A percentile compares a stretch with the other conserved stretches of the same genome.
Evolutionary conservation across 2,329 filamentous ascomycete genomes (phyloP).

Genomic region (Cucurbitaria berberidis): DNA sequence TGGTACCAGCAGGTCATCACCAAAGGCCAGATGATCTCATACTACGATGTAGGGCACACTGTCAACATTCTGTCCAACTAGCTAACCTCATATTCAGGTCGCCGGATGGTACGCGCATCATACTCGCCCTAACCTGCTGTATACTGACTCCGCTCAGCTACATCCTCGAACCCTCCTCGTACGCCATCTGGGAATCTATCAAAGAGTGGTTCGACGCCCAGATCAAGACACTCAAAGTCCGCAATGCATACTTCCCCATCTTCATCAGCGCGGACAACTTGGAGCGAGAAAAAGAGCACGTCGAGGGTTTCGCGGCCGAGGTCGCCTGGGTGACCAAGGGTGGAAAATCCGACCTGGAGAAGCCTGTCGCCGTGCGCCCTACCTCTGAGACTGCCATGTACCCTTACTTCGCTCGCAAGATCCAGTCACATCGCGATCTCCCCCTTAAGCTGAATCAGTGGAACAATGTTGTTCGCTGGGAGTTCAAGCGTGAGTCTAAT

Average conservation of each 20-base stretch:
- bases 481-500: slow-evolving; percentile 73
- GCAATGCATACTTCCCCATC: slow-evolving; percentile 96
- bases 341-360: slow-evolving; percentile 92
- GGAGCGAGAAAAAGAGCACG: slow-evolving; percentile 87
- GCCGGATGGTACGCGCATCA: slow-evolving; percentile 32
- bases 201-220: slow-evolving; percentile 64
- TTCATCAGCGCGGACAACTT: slow-evolving; percentile 85
- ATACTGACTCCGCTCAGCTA: slow-evolving; percentile 57
- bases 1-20: slow-evolving; percentile 99
- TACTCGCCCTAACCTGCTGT: not conserved
- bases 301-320: slow-evolving; percentile 95
- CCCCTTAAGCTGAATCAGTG: slow-evolving; percentile 96
- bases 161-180: slow-evolving; percentile 73
- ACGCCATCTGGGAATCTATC: slow-evolving; percentile 72
- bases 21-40: slow-evolving; percentile 97
- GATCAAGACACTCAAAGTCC: slow-evolving; percentile 90
- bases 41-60: slow-evolving; percentile 88
- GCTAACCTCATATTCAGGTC: slow-evolving; percentile 23
- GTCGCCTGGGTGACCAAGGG: slow-evolving; percentile 88
- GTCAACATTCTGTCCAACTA: not conserved
- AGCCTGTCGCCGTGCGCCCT: slow-evolving; percentile 71
- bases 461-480: slow-evolving; percentile 96
- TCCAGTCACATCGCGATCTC: slow-evolving; percentile 92
- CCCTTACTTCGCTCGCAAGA: slow-evolving; percentile 95
- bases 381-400: slow-evolving; percentile 87